phyloP scores from a whole-genome alignment of 2,329 filamentous ascomycete species.

The Diaporthe sp. region DNA sequence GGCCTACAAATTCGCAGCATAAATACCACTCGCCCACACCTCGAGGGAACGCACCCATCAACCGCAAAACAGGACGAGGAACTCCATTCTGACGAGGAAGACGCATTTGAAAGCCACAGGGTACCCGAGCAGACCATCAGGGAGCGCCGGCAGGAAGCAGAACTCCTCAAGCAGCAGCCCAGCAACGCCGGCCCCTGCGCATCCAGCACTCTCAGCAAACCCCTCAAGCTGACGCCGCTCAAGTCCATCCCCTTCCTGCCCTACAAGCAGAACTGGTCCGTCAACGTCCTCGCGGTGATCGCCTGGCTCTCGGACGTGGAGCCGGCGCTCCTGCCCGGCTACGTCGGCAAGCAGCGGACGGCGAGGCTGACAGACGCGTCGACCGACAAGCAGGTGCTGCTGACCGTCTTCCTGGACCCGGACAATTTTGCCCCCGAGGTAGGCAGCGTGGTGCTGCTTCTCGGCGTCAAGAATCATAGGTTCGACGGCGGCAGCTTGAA shows the following conservation, averaged over 20 bases:
- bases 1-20: neutral
- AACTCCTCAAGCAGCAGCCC: conserved; percentile 22
- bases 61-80: conserved; percentile 38
- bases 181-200: conserved; percentile 49
- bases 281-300: conserved; percentile 67
- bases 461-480: conserved; percentile 69
- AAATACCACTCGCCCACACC: neutral
- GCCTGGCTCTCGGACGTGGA: conserved; percentile 61
- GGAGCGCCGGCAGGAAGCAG: conserved; percentile 35
- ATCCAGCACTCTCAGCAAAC: conserved; percentile 55
- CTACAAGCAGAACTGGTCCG: conserved; percentile 70
- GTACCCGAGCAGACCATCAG: conserved; percentile 35
- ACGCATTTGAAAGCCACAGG: conserved; percentile 41
- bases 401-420: conserved; percentile 68
- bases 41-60: neutral
- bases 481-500: conserved; percentile 62
- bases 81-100: conserved; percentile 45
- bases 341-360: conserved; percentile 57
- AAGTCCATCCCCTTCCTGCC: conserved; percentile 64
- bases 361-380: conserved; percentile 65
- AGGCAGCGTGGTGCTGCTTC: conserved; percentile 63
- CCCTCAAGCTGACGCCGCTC: conserved; percentile 65
- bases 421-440: conserved; percentile 60
- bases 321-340: conserved; percentile 61
- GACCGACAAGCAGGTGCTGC: conserved; percentile 63